A percentile compares a stretch with the other conserved stretches of the same genome.
Evolutionary conservation across 257 asterid genomes (phyloP).

Genomic region (Forsythia viridissima): DNA sequence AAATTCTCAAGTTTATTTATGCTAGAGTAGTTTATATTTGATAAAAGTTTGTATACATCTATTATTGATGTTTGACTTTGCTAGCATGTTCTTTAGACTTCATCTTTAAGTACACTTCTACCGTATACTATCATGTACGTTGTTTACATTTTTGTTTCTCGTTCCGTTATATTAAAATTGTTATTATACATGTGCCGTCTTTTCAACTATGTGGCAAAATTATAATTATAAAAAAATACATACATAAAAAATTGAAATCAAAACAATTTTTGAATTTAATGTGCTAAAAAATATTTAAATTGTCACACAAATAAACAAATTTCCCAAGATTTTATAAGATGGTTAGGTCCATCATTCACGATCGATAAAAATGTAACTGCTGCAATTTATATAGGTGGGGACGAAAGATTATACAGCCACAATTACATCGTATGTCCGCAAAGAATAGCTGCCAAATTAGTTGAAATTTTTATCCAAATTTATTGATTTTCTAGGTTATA

Average conservation of each 20-base stretch:
- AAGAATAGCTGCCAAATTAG: not conserved
- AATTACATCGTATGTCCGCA: not conserved
- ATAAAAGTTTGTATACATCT: too few relatives aligned
- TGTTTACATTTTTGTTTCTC: not conserved
- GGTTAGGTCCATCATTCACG: not conserved
- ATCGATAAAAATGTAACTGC: not conserved
- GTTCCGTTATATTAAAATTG: not conserved
- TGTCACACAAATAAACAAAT: not conserved
- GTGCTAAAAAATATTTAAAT: too few relatives aligned
- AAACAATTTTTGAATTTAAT: too few relatives aligned
- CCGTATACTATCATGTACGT: not conserved
- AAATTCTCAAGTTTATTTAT: not conserved
- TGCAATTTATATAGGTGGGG: not conserved
- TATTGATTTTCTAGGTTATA: not conserved
- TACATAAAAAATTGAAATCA: not conserved
- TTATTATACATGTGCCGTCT: too few relatives aligned
- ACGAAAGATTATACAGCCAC: not conserved
- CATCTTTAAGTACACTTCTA: too few relatives aligned
- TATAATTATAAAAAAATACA: not conserved
- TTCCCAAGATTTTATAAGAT: not conserved
- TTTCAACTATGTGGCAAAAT: not conserved
- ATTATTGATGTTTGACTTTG: not conserved
- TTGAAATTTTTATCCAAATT: not conserved
- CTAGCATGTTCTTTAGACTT: not conserved
- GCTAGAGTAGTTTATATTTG: too few relatives aligned